Conservation (phyloP, 305 asterid species). For the Coffea humblotiana region DNA sequence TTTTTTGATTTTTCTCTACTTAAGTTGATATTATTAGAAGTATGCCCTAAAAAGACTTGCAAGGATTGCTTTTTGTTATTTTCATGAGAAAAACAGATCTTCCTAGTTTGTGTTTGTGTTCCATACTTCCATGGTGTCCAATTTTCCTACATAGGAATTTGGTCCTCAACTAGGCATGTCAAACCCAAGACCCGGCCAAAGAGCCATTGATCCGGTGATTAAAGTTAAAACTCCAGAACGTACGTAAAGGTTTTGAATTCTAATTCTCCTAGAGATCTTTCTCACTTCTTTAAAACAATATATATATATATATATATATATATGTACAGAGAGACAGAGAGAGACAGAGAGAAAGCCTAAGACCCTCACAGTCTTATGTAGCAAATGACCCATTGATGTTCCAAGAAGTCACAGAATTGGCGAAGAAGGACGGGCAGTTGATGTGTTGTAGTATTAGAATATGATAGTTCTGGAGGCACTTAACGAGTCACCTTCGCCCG, state of each 20-base stretch:
- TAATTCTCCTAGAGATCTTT: too few relatives aligned
- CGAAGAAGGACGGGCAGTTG: neutral
- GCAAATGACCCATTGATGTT: constrained; percentile 9
- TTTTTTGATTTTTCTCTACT: too few relatives aligned
- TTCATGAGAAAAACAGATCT: neutral
- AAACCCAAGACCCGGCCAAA: neutral
- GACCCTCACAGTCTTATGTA: neutral
- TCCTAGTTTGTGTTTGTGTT: neutral
- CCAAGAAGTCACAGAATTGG: neutral
- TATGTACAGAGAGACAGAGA: too few relatives aligned
- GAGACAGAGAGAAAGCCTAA: too few relatives aligned
- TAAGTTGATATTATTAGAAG: neutral
- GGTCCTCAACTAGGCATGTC: neutral
- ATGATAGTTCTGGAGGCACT: neutral
- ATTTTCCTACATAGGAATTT: neutral
- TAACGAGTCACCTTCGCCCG: constrained; percentile 13
- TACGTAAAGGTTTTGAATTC: too few relatives aligned
- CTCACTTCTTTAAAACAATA: too few relatives aligned
- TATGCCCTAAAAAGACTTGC: neutral
- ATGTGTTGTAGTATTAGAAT: neutral
- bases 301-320: too few relatives aligned
- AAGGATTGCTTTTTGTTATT: neutral
- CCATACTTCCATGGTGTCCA: neutral
- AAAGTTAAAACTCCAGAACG: too few relatives aligned
- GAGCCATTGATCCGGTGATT: too few relatives aligned